Evolutionary conservation across 495 filamentous ascomycete genomes (phyloP).

Genomic region (Aspergillus nanangensis): DNA sequence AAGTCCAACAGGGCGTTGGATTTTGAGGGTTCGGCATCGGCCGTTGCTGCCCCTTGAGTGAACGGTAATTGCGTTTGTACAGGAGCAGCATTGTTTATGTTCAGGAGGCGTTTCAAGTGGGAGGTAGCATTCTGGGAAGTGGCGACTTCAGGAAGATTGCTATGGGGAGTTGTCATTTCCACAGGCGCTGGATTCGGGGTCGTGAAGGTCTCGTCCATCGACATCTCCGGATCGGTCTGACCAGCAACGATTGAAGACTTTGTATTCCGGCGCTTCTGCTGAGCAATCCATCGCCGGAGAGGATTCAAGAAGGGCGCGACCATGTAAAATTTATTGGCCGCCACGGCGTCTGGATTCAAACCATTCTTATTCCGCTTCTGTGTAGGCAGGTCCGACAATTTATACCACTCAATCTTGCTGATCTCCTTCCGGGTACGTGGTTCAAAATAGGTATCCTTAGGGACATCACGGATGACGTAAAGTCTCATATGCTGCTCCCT

Average conservation of each 20-base stretch:
- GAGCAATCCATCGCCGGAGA: conserved; percentile 84
- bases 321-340: conserved; percentile 93
- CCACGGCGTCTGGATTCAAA: conserved; percentile 47
- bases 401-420: conserved; percentile 92
- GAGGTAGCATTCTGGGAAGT: conserved; percentile 47
- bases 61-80: conserved; percentile 6
- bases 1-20: conserved; percentile 56
- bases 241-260: conserved; percentile 22
- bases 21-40: conserved; percentile 27
- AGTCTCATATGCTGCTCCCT: conserved; percentile 87
- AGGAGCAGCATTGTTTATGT: conserved; percentile 44
- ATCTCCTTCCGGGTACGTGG: conserved; percentile 95
- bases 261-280: conserved; percentile 67
- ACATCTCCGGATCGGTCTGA: conserved; percentile 30
- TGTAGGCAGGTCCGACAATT: conserved; percentile 78
- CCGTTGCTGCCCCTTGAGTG: conserved; percentile 6
- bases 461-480: conserved; percentile 84
- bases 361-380: conserved; percentile 63
- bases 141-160: conserved; percentile 38
- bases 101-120: conserved; percentile 60
- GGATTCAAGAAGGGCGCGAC: conserved; percentile 86
- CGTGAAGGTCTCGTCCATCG: conserved; percentile 30
- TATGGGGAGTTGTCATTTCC: conserved; percentile 23
- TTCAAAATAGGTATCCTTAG: conserved; percentile 79
- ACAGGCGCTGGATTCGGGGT: conserved; percentile 12